Conservation (phyloP, 768 basidiomycete species). For the Boletus rubescentipes region DNA sequence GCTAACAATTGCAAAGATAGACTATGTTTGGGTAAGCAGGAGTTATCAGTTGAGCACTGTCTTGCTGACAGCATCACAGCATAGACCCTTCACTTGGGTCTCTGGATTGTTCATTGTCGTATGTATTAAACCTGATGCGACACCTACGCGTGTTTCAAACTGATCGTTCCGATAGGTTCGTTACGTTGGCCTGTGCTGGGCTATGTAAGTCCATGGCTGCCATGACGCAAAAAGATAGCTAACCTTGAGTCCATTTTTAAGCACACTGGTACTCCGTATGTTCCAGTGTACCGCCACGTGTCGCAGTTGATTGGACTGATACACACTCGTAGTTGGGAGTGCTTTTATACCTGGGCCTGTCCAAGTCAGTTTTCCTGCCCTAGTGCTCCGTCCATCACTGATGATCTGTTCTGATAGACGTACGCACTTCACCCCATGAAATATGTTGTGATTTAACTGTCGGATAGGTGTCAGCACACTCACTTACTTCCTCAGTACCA, state of each 20-base stretch:
- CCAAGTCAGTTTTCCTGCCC: neutral
- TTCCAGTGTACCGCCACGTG: neutral
- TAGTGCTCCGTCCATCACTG: neutral
- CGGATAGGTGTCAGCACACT: conserved; percentile 11
- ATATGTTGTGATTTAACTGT: neutral
- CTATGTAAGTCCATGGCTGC: neutral
- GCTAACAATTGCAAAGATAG: neutral
- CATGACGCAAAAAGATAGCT: neutral
- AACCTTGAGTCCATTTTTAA: neutral
- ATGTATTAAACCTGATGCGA: neutral
- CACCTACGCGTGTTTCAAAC: neutral
- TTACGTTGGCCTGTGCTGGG: conserved; percentile 6
- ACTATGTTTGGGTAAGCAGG: conserved; percentile 11
- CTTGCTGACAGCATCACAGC: neutral
- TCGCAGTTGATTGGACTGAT: neutral
- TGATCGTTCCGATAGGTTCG: conserved; percentile 6
- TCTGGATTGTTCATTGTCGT: conserved; percentile 14
- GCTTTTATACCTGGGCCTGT: conserved; percentile 8
- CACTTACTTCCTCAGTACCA: neutral
- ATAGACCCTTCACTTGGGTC: conserved; percentile 7
- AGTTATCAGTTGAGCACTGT: rapidly evolving
- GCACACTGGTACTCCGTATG: neutral
- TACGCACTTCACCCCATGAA: neutral
- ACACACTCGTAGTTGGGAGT: neutral
- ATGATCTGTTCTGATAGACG: neutral